Conservation (phyloP, 2,329 filamentous ascomycete genomes). For the Aspergillus niger region DNA sequence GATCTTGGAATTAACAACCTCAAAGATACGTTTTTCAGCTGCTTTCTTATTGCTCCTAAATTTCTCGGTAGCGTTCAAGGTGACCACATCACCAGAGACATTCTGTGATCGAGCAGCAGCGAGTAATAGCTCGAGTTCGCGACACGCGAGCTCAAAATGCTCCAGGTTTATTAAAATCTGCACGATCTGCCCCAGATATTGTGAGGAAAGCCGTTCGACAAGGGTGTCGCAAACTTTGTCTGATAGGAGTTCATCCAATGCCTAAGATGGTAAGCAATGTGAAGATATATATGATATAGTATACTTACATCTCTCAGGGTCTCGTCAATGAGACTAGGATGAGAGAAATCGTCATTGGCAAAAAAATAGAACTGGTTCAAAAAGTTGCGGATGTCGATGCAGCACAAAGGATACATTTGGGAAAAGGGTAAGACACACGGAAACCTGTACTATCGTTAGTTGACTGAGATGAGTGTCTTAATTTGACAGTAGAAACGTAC, state of each 20-base stretch:
- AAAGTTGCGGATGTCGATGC: slow-evolving; percentile 97
- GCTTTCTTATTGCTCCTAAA: slow-evolving; percentile 92
- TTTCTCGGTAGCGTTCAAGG: slow-evolving; percentile 77
- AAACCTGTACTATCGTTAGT: slow-evolving; percentile 58
- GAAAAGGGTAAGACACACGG: slow-evolving; percentile 96
- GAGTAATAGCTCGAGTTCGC: slow-evolving; percentile 82
- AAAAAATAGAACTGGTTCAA: slow-evolving; percentile 98
- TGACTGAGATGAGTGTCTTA: background rate
- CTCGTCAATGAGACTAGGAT: slow-evolving; percentile 85
- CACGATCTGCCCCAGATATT: slow-evolving; percentile 96
- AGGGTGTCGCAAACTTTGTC: slow-evolving; percentile 89
- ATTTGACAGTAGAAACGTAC: slow-evolving; percentile 49
- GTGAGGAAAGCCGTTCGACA: slow-evolving; percentile 82
- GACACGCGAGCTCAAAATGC: slow-evolving; percentile 92
- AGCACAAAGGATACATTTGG: slow-evolving; percentile 98
- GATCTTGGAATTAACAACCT: slow-evolving; percentile 97
- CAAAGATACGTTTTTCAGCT: slow-evolving; percentile 96
- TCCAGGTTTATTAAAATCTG: slow-evolving; percentile 98
- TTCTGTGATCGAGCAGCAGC: slow-evolving; percentile 81
- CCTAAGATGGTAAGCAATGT: slow-evolving; percentile 52
- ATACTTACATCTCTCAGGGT: slow-evolving; percentile 71
- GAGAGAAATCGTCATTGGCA: slow-evolving; percentile 91
- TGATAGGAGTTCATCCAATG: slow-evolving; percentile 91
- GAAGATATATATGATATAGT: too few relatives aligned
- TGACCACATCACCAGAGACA: slow-evolving; percentile 74